Conservation (phyloP, 2,329 filamentous ascomycete species). For the Penicillium brevicompactum region DNA sequence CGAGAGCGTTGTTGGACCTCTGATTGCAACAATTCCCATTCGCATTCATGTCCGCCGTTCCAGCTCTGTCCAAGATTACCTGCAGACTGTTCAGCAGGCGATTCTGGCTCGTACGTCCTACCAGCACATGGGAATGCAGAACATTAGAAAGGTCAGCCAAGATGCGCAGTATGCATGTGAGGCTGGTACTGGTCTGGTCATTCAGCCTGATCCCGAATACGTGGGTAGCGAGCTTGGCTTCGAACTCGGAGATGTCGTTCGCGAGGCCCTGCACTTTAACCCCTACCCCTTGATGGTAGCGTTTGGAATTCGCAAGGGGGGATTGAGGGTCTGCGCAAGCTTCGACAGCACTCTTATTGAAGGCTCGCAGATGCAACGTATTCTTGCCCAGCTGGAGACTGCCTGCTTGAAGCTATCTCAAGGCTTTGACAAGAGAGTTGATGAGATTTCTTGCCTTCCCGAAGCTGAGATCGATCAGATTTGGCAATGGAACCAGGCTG, state of each 20-base stretch:
- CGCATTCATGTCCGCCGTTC: conserved; percentile 41
- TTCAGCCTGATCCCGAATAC: conserved; percentile 44
- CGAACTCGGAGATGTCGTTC: conserved; percentile 36
- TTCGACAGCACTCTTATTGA: conserved; percentile 45
- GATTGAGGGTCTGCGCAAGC: conserved; percentile 48
- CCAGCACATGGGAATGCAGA: conserved; percentile 54
- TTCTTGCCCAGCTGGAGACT: conserved; percentile 40
- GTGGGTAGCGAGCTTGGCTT: conserved; percentile 42
- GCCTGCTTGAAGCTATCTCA: conserved; percentile 31
- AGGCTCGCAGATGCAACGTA: conserved; percentile 39
- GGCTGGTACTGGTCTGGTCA: conserved; percentile 39
- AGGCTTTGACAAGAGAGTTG: conserved; percentile 26
- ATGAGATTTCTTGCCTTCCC: conserved; percentile 42
- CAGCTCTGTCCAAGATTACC: conserved; percentile 30
- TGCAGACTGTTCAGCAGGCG: conserved; percentile 34
- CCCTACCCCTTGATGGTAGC: conserved; percentile 54
- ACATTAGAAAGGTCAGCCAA: conserved; percentile 47
- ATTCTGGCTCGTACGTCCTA: conserved; percentile 45
- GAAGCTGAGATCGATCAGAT: conserved; percentile 44
- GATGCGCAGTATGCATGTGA: conserved; percentile 43
- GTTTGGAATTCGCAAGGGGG: conserved; percentile 46
- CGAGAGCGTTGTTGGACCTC: conserved; percentile 52
- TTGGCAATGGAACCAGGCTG: conserved; percentile 45
- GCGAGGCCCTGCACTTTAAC: conserved; percentile 46
- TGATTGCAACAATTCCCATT: conserved; percentile 53